These are phyloP conservation scores for Talaromyces verruculosus DNA, from an alignment of 2,329 filamentous ascomycete species.

Conservation along the genomic window DNA sequence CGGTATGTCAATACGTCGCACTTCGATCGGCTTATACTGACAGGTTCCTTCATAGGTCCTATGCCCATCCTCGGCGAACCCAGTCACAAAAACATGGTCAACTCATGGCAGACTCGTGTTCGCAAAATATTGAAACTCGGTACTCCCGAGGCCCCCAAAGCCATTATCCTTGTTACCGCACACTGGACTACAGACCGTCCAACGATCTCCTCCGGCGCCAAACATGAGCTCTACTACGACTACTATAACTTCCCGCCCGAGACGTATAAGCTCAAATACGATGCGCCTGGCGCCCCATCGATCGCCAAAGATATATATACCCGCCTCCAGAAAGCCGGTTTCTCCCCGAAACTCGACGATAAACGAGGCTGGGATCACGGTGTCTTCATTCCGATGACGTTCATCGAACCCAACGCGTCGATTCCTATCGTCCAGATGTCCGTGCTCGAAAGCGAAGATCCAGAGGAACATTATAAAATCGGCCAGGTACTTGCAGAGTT, in stretches of 20 bases:
- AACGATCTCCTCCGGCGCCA: constrained; percentile 17
- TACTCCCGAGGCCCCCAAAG: constrained; percentile 17
- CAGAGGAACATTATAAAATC: constrained; percentile 17
- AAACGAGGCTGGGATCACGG: constrained; percentile 22
- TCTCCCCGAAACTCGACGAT: constrained; percentile 18
- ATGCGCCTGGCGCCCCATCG: constrained; percentile 16
- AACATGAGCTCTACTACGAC: constrained; percentile 22
- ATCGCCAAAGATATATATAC: constrained; percentile 18
- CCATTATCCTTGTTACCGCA: constrained; percentile 22
- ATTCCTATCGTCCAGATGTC: constrained; percentile 22
- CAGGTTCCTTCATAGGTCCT: constrained; percentile 8
- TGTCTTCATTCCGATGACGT: constrained; percentile 20
- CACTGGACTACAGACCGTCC: constrained; percentile 21
- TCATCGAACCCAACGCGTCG: constrained; percentile 16
- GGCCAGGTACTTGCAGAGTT: constrained; percentile 20
- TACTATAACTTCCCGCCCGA: constrained; percentile 21
- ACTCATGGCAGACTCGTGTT: constrained; percentile 20
- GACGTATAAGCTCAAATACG: constrained; percentile 21
- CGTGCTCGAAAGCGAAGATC: constrained; percentile 19
- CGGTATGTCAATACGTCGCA: constrained; percentile 5
- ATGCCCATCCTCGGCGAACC: constrained; percentile 21
- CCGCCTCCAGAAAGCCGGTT: constrained; percentile 15
- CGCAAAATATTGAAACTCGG: constrained; percentile 15
- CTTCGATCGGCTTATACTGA: not conserved
- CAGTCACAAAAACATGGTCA: constrained; percentile 15